Evolutionary conservation across 2,329 filamentous ascomycete genomes (phyloP).

Genomic region (Plectosphaerella plurivora): DNA sequence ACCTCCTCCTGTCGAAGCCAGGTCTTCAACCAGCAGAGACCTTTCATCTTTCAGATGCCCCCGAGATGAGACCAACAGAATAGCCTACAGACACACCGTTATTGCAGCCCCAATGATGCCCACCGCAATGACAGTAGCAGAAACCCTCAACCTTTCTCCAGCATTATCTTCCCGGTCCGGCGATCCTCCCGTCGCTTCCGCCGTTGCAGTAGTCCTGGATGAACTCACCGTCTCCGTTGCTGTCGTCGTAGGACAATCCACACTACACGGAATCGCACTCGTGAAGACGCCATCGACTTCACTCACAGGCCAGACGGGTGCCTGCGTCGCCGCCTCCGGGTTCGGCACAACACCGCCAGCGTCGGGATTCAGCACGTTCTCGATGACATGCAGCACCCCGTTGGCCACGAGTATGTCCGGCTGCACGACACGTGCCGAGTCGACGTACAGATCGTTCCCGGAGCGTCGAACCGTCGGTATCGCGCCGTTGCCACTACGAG

Average conservation of each 20-base stretch:
- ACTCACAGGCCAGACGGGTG: constrained; percentile 22
- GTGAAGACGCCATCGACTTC: constrained; percentile 28
- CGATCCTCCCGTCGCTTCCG: neutral
- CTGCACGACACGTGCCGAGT: constrained; percentile 48
- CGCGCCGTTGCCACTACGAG: constrained; percentile 26
- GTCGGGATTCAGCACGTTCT: constrained; percentile 45
- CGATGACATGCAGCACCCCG: constrained; percentile 54
- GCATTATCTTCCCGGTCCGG: neutral
- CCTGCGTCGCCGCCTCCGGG: constrained; percentile 26
- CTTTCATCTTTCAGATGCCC: too few species aligned
- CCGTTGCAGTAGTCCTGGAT: neutral
- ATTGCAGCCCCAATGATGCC: neutral
- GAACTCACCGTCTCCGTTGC: constrained; percentile 4
- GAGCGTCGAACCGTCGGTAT: constrained; percentile 32
- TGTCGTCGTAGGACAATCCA: constrained; percentile 29
- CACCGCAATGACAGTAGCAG: neutral
- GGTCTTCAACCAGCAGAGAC: too few species aligned
- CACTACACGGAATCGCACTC: constrained; percentile 35
- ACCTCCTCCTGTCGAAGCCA: too few species aligned
- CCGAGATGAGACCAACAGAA: neutral
- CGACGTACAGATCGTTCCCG: constrained; percentile 43
- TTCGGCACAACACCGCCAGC: constrained; percentile 28
- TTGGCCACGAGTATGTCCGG: constrained; percentile 51
- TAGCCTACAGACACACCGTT: neutral
- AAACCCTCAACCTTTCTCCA: neutral